Evolutionary conservation across 2,329 filamentous ascomycete genomes (phyloP), one percentile per base, ranked within the genome.

Genomic region (Fusarium sp.): DNA sequence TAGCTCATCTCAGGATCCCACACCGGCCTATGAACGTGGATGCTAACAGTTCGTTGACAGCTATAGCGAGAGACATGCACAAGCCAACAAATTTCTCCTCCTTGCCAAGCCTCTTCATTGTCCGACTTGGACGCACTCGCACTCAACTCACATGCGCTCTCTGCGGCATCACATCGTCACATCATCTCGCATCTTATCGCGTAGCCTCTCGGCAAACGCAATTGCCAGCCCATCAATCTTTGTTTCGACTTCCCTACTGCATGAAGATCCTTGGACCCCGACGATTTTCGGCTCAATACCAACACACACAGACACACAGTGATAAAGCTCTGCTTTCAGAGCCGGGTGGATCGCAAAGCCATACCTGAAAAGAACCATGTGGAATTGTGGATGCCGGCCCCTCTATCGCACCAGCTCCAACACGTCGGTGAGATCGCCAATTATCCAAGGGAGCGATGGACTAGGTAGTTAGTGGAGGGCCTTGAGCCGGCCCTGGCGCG

Each of bases 371-470:
- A 44, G 36, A 52, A 46, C 33, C 43, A 19, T 52, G 57, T 54
- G 53, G 66, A 64, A 68, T 58, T 61, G 53, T 65, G 65, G 63
- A 57, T 49, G 59, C 32, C 31, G 35, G 21, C 33, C 31, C 48
- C 35, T 43, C 15, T 35, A 50, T 57, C 44, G 44, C 55, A 35
- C 50, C 57, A 46, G 43, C 56, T 66, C 58, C 66, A 68, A 53
- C 51, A 46, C 39, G 51, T 65, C 50, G 66, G 62, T 69, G 67
- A 65, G 67, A 69, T 69, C 67, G 49, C 31, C 63, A 39, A 53
- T 57, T 42, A 41, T 55, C 48, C 32, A 57, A 64, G 62, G 57
- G 62, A 62, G 39, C 47, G 39, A 42, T 42, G 46, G 45, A 49
- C 25, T 48, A 19, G 19, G 19, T 19, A 19, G 19, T 19, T 48